Evolutionary conservation across 2,329 filamentous ascomycete genomes (phyloP).

Genomic region (Colletotrichum phormii): DNA sequence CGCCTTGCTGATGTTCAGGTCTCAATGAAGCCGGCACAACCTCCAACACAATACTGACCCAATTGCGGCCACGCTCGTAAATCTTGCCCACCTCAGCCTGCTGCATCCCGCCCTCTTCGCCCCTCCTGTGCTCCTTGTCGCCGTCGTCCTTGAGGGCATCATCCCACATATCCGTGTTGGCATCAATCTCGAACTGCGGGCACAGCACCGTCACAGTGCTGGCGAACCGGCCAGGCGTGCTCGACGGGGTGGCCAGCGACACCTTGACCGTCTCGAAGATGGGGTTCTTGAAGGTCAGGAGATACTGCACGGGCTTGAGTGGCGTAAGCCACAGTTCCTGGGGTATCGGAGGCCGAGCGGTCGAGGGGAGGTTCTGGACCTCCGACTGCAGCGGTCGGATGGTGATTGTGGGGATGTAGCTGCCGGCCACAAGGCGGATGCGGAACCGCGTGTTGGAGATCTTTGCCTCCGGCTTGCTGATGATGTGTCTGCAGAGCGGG

Average conservation of each 20-base stretch:
- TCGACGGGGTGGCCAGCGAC: conserved; percentile 84
- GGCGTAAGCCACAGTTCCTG: conserved; percentile 62
- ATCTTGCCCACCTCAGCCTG: conserved; percentile 91
- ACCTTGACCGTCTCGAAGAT: conserved; percentile 92
- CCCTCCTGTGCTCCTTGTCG: conserved; percentile 50
- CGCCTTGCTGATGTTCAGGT: conserved; percentile 47
- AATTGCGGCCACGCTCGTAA: conserved; percentile 95
- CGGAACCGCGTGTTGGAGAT: conserved; percentile 90
- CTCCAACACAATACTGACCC: conserved; percentile 94
- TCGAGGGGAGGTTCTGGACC: conserved; percentile 37
- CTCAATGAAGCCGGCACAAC: conserved; percentile 76
- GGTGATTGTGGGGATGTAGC: conserved; percentile 86
- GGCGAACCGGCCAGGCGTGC: conserved; percentile 80
- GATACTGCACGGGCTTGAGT: conserved; percentile 77
- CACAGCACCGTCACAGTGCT: conserved; percentile 92
- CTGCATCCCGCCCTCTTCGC: conserved; percentile 58
- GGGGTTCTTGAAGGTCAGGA: conserved; percentile 92
- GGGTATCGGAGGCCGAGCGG: conserved; percentile 45
- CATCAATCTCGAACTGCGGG: conserved; percentile 92
- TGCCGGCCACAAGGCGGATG: conserved; percentile 88
- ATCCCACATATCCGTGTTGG: conserved; percentile 89
- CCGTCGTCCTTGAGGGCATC: conserved; percentile 78
- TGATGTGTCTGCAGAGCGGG: conserved; percentile 91
- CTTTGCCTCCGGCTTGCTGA: conserved; percentile 94
- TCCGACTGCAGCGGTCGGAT: conserved; percentile 71